Evolutionary conservation across 192 early-diverging fungal species (phyloP).

Genomic region (Kappamyces sp.): DNA sequence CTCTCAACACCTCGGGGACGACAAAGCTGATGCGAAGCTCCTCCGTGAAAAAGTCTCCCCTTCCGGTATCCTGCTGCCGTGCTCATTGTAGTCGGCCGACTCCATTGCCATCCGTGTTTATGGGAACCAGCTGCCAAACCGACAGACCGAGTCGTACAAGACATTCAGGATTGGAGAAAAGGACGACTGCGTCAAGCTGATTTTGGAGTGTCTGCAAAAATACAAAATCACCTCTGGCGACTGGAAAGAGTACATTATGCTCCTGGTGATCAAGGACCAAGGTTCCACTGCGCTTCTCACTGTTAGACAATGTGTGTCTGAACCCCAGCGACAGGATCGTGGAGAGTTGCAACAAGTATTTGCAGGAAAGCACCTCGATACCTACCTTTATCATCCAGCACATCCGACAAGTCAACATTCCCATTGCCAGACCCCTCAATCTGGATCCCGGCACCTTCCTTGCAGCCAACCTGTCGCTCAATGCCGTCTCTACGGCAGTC

Average conservation of each 20-base stretch:
- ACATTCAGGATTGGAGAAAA: slow-evolving; percentile 74
- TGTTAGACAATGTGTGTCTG: slow-evolving; percentile 21
- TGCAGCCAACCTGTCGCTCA: neutral
- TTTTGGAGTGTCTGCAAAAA: slow-evolving; percentile 79
- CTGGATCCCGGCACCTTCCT: slow-evolving; percentile 4
- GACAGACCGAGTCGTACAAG: slow-evolving; percentile 72
- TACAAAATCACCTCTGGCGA: slow-evolving; percentile 78
- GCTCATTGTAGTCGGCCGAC: neutral
- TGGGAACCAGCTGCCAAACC: slow-evolving; percentile 63
- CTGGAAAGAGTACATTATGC: slow-evolving; percentile 79
- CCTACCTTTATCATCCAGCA: slow-evolving; percentile 73
- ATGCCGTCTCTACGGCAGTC: slow-evolving; percentile 32
- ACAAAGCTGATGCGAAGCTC: too few relatives aligned
- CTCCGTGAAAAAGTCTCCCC: too few relatives aligned
- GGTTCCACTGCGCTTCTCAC: slow-evolving; percentile 28
- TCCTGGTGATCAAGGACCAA: slow-evolving; percentile 56
- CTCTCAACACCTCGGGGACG: too few relatives aligned
- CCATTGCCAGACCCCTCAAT: slow-evolving; percentile 10
- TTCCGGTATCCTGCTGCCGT: too few relatives aligned
- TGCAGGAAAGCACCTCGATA: slow-evolving; percentile 57
- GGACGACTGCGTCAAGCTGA: slow-evolving; percentile 79
- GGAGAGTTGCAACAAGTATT: slow-evolving; percentile 56
- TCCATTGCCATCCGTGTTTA: slow-evolving; percentile 70
- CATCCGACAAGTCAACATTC: slow-evolving; percentile 18
- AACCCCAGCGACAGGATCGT: slow-evolving; percentile 75